phyloP scores from a whole-genome alignment of 1,284 basidiomycete genomes.

The Ganoderma lingzhi region DNA sequence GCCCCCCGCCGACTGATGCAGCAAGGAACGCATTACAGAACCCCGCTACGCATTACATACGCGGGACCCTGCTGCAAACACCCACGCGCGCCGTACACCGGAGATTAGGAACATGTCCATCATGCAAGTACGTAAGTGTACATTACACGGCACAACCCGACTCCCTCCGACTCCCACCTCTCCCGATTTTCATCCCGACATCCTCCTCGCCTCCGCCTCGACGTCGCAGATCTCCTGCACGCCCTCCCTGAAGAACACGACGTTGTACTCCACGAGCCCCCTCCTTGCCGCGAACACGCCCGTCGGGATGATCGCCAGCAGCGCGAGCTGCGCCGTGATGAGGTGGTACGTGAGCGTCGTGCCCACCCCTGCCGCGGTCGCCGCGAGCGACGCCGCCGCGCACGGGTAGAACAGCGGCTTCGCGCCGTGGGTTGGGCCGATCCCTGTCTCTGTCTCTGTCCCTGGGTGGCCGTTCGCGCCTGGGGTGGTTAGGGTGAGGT shows the following conservation, averaged over 20 bases:
- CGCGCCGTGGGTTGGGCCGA: background rate
- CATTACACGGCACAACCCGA: background rate
- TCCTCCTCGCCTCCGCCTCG: constrained; percentile 60
- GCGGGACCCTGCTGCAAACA: background rate
- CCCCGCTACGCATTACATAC: background rate
- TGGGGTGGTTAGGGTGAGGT: constrained; percentile 26
- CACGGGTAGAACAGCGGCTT: constrained; percentile 58
- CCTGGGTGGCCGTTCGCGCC: constrained; percentile 32
- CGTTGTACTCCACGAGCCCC: constrained; percentile 92
- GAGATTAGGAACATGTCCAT: background rate
- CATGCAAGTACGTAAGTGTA: background rate
- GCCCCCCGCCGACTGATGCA: background rate
- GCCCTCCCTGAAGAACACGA: constrained; percentile 87
- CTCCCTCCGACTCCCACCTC: background rate
- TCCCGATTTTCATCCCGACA: constrained; percentile 2
- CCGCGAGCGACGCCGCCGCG: constrained; percentile 63
- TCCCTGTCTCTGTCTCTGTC: background rate
- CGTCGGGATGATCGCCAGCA: constrained; percentile 85
- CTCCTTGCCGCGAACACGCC: constrained; percentile 80
- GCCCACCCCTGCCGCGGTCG: constrained; percentile 62
- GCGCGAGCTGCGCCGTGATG: constrained; percentile 82
- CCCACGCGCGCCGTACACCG: background rate
- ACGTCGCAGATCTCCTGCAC: constrained; percentile 80
- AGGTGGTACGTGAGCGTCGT: constrained; percentile 90
- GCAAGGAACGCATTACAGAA: background rate